These are phyloP conservation scores for Dipodascus geniculatus DNA, from an alignment of 805 yeast genomes.

Conservation along the genomic window DNA sequence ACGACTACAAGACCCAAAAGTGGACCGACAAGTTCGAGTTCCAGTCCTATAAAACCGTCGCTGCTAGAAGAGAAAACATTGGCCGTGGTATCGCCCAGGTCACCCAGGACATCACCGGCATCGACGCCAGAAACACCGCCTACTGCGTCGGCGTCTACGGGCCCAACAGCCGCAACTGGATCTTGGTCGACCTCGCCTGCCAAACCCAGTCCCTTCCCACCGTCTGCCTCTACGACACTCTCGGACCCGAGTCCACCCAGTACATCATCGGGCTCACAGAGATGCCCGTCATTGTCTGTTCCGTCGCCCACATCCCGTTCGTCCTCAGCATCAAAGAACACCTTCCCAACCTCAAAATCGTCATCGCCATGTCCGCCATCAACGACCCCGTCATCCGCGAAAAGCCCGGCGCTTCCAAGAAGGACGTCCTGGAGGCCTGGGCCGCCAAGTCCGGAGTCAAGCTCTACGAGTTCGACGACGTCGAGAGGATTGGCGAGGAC, in stretches of 20 bases:
- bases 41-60: constrained; percentile 33
- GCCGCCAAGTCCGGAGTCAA: constrained; percentile 24
- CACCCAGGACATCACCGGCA: constrained; percentile 23
- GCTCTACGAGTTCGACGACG: constrained; percentile 32
- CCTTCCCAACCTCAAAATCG: constrained; percentile 34
- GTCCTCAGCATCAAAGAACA: constrained; percentile 35
- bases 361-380: constrained; percentile 44
- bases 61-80: constrained; percentile 32
- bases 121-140: constrained; percentile 5
- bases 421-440: constrained; percentile 19
- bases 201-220: constrained; percentile 42
- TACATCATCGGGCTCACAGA: constrained; percentile 52
- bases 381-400: constrained; percentile 25
- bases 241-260: constrained; percentile 48
- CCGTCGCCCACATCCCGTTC: constrained; percentile 39
- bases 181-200: constrained; percentile 56
- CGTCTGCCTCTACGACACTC: constrained; percentile 45
- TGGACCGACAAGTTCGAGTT: constrained; percentile 34
- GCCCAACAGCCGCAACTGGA: constrained; percentile 42
- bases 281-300: constrained; percentile 46
- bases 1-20: constrained; percentile 25
- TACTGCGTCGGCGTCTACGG: constrained; percentile 18
- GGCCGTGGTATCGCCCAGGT: constrained; percentile 45
- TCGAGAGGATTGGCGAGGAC: constrained; percentile 31
- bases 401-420: constrained; percentile 19